Conservation (phyloP, 108 stramenopile species). For the Cyclostephanos tholiformis region DNA sequence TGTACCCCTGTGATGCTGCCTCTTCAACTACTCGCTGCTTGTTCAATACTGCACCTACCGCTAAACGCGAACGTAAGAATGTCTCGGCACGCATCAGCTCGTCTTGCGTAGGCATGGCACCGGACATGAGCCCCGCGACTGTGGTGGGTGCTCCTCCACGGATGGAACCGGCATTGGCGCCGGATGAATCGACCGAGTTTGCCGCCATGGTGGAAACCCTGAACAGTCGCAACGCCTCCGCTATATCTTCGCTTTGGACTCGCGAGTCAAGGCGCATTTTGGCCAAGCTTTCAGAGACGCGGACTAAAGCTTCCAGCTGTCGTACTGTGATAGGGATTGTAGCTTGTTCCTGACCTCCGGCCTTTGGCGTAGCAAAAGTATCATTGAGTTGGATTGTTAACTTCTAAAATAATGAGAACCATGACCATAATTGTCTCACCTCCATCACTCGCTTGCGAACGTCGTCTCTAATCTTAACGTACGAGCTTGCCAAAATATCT, state of each 20-base stretch:
- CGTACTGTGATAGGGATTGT: conserved; percentile 98
- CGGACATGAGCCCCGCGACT: conserved; percentile 28
- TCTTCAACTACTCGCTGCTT: conserved; percentile 86
- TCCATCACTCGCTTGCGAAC: conserved; percentile 68
- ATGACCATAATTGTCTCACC: conserved; percentile 28
- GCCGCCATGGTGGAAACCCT: conserved; percentile 98
- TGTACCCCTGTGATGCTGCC: conserved; percentile 81
- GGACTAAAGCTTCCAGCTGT: conserved; percentile 99
- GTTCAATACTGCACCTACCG: conserved; percentile 79
- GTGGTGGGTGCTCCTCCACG: conserved; percentile 24
- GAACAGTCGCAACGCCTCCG: conserved; percentile 98
- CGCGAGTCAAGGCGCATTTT: conserved; percentile 95
- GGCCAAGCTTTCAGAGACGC: conserved; percentile 94
- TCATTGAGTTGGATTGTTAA: neutral
- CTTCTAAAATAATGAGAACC: neutral
- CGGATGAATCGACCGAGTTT: conserved; percentile 61
- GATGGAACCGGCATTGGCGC: conserved; percentile 13
- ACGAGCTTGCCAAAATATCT: conserved; percentile 83
- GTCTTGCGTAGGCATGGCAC: conserved; percentile 50
- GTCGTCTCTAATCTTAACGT: conserved; percentile 95
- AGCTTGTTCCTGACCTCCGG: conserved; percentile 55
- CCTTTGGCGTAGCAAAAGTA: conserved; percentile 9
- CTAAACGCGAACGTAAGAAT: conserved; percentile 74
- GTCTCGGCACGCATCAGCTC: conserved; percentile 81
- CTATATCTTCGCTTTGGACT: conserved; percentile 93